phyloP scores from a whole-genome alignment of 1,139 yeast genomes.

The Yamadazyma pseudoaaseri region DNA sequence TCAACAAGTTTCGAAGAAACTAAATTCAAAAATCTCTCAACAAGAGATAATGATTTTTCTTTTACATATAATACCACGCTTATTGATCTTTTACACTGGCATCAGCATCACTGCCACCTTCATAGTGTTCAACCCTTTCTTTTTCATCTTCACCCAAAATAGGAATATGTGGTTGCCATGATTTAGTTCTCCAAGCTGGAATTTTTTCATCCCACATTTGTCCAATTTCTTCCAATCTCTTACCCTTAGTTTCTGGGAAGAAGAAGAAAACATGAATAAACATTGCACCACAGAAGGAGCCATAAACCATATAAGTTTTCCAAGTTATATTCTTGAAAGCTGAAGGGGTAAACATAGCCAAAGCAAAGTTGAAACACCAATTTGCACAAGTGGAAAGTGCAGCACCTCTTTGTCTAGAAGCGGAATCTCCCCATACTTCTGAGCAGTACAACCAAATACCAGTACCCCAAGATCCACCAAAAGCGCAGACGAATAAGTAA shows the following conservation, averaged over 20 bases:
- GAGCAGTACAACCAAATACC: conserved; percentile 53
- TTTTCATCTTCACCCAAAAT: conserved; percentile 9
- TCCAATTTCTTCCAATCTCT: conserved; percentile 56
- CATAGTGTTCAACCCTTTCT: conserved; percentile 13
- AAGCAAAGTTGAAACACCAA: conserved; percentile 48
- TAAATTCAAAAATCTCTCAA: conserved; percentile 14
- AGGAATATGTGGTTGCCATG: conserved; percentile 13
- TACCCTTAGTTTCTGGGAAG: conserved; percentile 59
- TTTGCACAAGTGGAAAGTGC: conserved; percentile 47
- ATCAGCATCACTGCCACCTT: conserved; percentile 12
- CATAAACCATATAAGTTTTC: conserved; percentile 44
- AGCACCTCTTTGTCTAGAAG: conserved; percentile 53
- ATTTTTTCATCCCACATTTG: conserved; percentile 57
- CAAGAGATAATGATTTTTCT: conserved; percentile 12
- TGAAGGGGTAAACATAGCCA: conserved; percentile 44
- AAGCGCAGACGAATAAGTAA: conserved; percentile 47
- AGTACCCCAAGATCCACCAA: conserved; percentile 54
- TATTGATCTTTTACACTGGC: conserved; percentile 8
- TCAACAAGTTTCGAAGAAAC: conserved; percentile 11
- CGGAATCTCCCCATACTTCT: conserved; percentile 48
- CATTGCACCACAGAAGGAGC: conserved; percentile 48
- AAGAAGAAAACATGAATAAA: conserved; percentile 60
- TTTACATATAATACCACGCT: background rate
- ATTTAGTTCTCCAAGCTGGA: conserved; percentile 53
- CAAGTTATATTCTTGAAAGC: conserved; percentile 30